Base-by-base conservation (phyloP, 2,329 filamentous ascomycete species). In the Diaporthe nobilis region DNA sequence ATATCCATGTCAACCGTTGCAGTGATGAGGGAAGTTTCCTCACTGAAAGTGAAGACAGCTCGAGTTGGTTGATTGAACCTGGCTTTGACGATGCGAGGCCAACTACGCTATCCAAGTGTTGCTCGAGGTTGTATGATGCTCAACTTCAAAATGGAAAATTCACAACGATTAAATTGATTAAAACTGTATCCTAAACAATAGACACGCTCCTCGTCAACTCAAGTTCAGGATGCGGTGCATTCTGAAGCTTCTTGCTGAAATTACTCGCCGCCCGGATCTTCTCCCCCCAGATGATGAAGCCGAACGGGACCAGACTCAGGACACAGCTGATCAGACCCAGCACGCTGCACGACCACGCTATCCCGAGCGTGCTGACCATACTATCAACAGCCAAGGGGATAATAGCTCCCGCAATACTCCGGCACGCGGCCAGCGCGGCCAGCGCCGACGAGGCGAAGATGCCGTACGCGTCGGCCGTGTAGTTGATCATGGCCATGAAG, bases 281-380 rank as follows among this genome's bases (percentile, higher is more conserved):
- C 5, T 85, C 84, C 0, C 79, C 81, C 79, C 85, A 88, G 73
- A 81, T 83, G 42, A 90, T 81, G 76, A 90, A 90, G 5, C 85
- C 83, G 79, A 90, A 89, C 3, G 88, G 88, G 60, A 90, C 86
- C 3, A 86, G 78, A 47, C 85, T 86, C 80, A 90, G 81, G 2
- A 79, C 82, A 5, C 88, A 76, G 71, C 85, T 86, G 73, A 89
- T 81, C 39, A 88, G 87, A 0, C 87, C 88, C 28, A 90, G 78
- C 58, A 90, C 71, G 67, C 85, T 87, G 53, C 88, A 89, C 2
- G 88, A 87, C 81, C 81, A 81, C 0, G 78, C 78, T 9, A 83
- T 79, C 0, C 81, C 81, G 39, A 84, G 67, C 8, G 74, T 76
- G 0, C 75, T 73, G 8, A 83, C 63, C 81, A 82, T 81, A 39